phyloP scores from a whole-genome alignment of 139 green algal genomes.

The Chlorella sp. region DNA sequence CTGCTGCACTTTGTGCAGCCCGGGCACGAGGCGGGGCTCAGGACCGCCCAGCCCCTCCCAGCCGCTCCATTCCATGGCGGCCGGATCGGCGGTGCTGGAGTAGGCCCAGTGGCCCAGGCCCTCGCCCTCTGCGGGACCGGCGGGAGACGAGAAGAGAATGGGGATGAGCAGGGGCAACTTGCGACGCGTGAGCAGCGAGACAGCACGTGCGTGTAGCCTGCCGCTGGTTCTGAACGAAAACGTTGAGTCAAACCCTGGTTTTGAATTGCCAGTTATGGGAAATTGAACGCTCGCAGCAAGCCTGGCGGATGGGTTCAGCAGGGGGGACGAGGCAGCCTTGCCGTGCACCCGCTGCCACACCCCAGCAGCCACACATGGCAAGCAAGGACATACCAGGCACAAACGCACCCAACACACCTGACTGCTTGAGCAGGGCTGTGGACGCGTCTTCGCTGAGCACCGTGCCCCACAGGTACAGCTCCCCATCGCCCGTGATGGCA shows the following conservation, averaged over 20 bases:
- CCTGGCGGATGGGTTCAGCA: too few relatives aligned
- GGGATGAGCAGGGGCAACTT: background rate
- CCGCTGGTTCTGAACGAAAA: too few relatives aligned
- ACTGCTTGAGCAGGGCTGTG: background rate
- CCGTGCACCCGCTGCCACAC: too few relatives aligned
- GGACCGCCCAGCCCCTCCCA: constrained; percentile 43
- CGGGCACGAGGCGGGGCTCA: constrained; percentile 30
- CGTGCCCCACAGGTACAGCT: constrained; percentile 70
- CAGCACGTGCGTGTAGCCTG: too few relatives aligned
- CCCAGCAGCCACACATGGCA: too few relatives aligned
- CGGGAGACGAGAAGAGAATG: background rate
- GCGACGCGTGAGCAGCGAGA: too few relatives aligned
- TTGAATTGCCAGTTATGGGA: too few relatives aligned
- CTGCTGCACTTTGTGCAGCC: constrained; percentile 38
- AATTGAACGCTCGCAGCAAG: too few relatives aligned
- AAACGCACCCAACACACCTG: too few relatives aligned
- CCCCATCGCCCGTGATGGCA: constrained; percentile 57
- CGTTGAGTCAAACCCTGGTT: too few relatives aligned
- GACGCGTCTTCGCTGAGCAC: constrained; percentile 46
- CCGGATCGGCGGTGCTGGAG: constrained; percentile 6
- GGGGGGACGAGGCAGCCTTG: too few relatives aligned
- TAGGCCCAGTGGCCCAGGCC: constrained; percentile 45
- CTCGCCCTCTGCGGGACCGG: constrained; percentile 19
- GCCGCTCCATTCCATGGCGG: constrained; percentile 10
- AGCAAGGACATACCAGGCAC: too few relatives aligned